Base-by-base conservation (phyloP, 2,329 filamentous ascomycete genomes). In the Scytalidium lignicola region DNA sequence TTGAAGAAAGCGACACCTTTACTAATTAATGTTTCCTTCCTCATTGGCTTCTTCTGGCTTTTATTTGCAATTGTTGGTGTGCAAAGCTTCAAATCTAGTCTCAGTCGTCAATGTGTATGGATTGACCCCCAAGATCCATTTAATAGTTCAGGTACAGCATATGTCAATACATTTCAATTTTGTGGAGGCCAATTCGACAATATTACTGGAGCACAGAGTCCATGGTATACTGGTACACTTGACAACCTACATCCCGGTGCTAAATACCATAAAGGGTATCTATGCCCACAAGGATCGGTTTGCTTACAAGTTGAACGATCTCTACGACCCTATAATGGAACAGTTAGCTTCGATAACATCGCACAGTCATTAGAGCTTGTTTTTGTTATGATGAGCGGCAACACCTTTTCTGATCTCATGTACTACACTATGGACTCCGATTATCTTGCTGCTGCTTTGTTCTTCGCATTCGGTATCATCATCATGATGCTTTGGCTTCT, bases 331-430 rank as follows among this genome's bases (percentile, higher is more conserved):
- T 90, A 81, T 66, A 89, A 88, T 59, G 83, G 82, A 46, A 99
- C 93, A 0, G 79, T 96, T 60, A 95, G 86, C 65, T 99, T 97
- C 63, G 93, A 99, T 72, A 92, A 97, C 64, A 95, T 99, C 39
- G 70, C 89, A 23, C 85, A 97, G 55, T 96, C 91, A 0, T 71
- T 97, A 46, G 90, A 99, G 69, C 74, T 97, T 50, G 91, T 99
- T 2, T 99, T 99, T 63, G 90, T 99, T 46, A 86, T 99, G 63
- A 99, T 99, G 89, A 96, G 90, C 61, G 92, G 90, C 44, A 99
- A 99, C 65, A 99, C 93, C 0, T 99, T 95, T 68, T 87, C 90
- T 1, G 90, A 97, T 67, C 72, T 97, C 47, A 90, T 99, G 75
- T 99, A 99, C 67, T 88, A 90, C 59, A 90, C 92, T 3, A 90